phyloP scores from a whole-genome alignment of 495 filamentous ascomycete genomes.

The Jackrogersella multiformis region DNA sequence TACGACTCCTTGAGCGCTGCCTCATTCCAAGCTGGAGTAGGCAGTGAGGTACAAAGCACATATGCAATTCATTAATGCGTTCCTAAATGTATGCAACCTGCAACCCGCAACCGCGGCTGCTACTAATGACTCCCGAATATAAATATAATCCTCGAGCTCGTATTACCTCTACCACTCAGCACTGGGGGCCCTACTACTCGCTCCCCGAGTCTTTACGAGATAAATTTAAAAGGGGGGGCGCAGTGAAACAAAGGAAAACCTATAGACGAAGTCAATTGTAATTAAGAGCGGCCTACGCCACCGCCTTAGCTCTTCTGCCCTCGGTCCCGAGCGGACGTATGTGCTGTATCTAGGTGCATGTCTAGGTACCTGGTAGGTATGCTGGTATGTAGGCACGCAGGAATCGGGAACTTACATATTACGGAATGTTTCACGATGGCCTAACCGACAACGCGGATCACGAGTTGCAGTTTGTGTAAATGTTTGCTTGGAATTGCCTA shows the following conservation, averaged over 20 bases:
- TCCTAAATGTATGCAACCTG: neutral
- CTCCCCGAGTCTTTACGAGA: neutral
- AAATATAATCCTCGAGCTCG: slow-evolving; percentile 19
- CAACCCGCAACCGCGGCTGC: neutral
- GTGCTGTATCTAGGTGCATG: too few relatives aligned
- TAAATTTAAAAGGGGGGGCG: neutral
- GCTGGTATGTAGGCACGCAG: neutral
- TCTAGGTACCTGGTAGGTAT: too few relatives aligned
- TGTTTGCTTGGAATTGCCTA: slow-evolving; percentile 10
- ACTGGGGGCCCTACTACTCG: neutral
- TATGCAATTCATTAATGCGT: neutral
- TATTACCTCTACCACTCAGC: neutral
- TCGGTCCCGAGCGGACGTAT: slow-evolving; percentile 4
- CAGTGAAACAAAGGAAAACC: neutral
- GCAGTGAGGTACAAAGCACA: neutral
- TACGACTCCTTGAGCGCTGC: neutral
- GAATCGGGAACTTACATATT: slow-evolving; percentile 13
- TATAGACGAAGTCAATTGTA: neutral
- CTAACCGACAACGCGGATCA: neutral
- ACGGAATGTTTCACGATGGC: slow-evolving; percentile 6
- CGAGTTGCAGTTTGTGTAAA: neutral
- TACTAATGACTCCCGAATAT: neutral
- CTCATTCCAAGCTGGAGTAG: neutral
- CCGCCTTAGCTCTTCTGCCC: neutral
- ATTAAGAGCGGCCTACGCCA: neutral